Conservation (phyloP, 139 green algal species). For the Tetradesmus obliquus region DNA sequence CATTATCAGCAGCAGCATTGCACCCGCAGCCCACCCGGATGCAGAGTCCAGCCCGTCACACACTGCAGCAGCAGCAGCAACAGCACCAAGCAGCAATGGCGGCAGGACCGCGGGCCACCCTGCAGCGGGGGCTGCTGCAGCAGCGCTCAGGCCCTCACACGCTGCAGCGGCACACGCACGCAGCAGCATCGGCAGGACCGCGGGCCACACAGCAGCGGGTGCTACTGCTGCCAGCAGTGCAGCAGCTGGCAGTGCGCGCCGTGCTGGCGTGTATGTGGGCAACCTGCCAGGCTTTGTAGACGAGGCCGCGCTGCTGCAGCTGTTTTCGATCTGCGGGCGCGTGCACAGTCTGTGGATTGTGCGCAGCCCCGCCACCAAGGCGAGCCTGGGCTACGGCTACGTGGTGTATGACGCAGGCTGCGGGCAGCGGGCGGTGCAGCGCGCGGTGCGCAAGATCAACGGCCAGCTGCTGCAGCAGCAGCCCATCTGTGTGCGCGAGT, state of each 20-base stretch:
- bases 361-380: not conserved
- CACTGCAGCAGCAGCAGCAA: too few relatives aligned
- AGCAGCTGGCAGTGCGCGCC: not conserved
- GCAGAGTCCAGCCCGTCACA: too few relatives aligned
- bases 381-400: slow-evolving; percentile 6
- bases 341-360: not conserved
- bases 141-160: too few relatives aligned
- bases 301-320: not conserved
- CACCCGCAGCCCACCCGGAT: too few relatives aligned
- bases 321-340: not conserved
- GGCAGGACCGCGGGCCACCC: too few relatives aligned
- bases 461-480: not conserved
- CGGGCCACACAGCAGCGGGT: too few relatives aligned
- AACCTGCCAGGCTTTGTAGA: not conserved
- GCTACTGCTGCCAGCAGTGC: too few relatives aligned
- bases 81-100: too few relatives aligned
- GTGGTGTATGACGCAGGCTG: not conserved
- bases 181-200: too few relatives aligned
- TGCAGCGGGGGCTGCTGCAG: too few relatives aligned
- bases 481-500: not conserved
- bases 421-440: not conserved
- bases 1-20: too few relatives aligned
- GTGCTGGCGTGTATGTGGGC: slow-evolving; percentile 13
- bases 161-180: too few relatives aligned
- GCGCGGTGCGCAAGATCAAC: not conserved